phyloP scores from a whole-genome alignment of 2,329 filamentous ascomycete genomes.

The Clarireedia monteithiana region DNA sequence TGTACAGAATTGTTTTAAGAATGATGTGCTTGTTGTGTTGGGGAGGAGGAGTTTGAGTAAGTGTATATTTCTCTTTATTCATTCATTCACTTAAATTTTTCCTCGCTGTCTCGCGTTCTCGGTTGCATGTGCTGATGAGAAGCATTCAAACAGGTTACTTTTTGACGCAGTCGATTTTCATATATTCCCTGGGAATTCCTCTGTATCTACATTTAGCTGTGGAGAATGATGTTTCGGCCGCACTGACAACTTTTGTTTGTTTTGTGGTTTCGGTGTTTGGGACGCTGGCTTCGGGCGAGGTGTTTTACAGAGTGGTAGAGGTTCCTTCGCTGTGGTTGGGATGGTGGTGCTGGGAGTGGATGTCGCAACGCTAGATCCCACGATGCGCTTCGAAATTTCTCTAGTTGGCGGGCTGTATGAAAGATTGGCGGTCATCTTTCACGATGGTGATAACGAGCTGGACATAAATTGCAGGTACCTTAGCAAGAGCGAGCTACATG shows the following conservation, averaged over 20 bases:
- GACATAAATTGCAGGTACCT: too few species aligned
- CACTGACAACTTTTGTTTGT: not conserved
- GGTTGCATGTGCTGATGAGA: not conserved
- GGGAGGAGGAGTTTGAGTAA: constrained; percentile 38
- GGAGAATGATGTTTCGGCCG: not conserved
- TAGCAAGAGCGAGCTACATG: too few species aligned
- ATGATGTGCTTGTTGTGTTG: constrained; percentile 30
- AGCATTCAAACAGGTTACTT: constrained; percentile 31
- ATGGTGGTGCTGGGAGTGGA: constrained; percentile 8
- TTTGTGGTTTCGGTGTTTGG: not conserved
- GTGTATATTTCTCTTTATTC: constrained; percentile 10
- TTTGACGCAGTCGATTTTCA: constrained; percentile 33
- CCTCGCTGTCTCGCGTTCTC: not conserved
- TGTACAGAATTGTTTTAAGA: constrained; percentile 31
- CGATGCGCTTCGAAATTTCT: too few species aligned
- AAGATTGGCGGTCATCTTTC: too few species aligned
- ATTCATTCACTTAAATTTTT: too few species aligned
- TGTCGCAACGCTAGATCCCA: not conserved
- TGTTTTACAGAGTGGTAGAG: constrained; percentile 13
- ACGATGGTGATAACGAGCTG: too few species aligned
- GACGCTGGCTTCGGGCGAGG: not conserved
- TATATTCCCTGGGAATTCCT: constrained; percentile 36
- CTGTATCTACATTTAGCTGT: constrained; percentile 19
- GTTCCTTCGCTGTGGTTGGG: constrained; percentile 10
- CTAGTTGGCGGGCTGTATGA: too few species aligned